These are phyloP conservation scores for Pleurotus cornucopiae DNA, from an alignment of 768 basidiomycete genomes.

Conservation along the genomic window DNA sequence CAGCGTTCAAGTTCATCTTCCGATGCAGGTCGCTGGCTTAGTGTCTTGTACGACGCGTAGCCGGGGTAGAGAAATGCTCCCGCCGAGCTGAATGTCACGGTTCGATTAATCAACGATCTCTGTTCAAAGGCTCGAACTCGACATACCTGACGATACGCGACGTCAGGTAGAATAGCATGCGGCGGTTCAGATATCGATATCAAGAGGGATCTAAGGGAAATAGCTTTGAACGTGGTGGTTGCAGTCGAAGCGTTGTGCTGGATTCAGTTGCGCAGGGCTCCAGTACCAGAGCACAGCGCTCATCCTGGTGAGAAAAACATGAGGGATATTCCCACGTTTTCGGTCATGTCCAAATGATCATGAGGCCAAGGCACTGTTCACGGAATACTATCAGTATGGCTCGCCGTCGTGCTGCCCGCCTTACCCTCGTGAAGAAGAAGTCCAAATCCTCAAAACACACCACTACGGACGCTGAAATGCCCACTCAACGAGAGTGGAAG, in stretches of 20 bases:
- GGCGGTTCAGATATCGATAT: not conserved
- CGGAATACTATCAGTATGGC: conserved; percentile 8
- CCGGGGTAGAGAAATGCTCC: conserved; percentile 87
- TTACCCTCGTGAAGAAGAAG: conserved; percentile 12
- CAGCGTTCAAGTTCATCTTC: conserved; percentile 87
- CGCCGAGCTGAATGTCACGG: conserved; percentile 43
- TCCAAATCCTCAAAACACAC: conserved; percentile 6
- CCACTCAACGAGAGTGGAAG: conserved; percentile 14
- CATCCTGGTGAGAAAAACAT: conserved; percentile 3
- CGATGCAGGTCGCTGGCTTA: conserved; percentile 81
- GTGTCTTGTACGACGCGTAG: conserved; percentile 94
- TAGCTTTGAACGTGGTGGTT: not conserved
- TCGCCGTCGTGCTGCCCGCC: conserved; percentile 11
- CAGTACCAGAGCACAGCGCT: not conserved
- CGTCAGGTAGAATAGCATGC: conserved; percentile 48
- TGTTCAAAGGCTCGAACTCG: not conserved
- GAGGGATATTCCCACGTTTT: not conserved
- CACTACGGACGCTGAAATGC: conserved; percentile 9
- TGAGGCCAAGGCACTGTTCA: not conserved
- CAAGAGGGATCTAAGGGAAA: conserved; percentile 1
- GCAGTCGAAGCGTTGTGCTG: not conserved
- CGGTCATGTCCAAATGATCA: no score
- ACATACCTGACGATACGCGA: conserved; percentile 44
- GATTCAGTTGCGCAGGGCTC: no score
- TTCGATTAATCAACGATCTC: not conserved